These are phyloP conservation scores for Aspergillus sp. DNA, from an alignment of 2,329 filamentous ascomycete genomes.

Conservation along the genomic window DNA sequence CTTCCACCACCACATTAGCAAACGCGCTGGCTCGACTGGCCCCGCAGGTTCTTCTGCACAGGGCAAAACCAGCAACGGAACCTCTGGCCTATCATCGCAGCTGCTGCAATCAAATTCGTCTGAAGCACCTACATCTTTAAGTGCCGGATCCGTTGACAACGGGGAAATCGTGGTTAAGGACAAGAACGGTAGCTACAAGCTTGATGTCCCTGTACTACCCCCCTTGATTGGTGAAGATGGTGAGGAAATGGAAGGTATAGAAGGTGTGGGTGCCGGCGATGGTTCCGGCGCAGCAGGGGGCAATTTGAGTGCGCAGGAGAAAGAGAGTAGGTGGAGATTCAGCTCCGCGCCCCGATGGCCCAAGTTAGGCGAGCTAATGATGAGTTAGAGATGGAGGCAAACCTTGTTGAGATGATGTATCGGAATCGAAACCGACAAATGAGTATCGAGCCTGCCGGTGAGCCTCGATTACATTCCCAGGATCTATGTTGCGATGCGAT, in stretches of 20 bases:
- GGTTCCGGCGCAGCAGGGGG: constrained; percentile 59
- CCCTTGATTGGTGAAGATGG: constrained; percentile 40
- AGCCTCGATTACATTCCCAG: constrained; percentile 25
- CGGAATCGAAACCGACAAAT: constrained; percentile 52
- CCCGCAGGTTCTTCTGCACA: constrained; percentile 26
- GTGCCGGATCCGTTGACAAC: constrained; percentile 32
- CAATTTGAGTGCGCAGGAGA: constrained; percentile 52
- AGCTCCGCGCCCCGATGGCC: neutral
- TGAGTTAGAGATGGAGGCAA: constrained; percentile 47
- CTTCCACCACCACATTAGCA: constrained; percentile 47
- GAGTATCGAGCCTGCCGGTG: constrained; percentile 66
- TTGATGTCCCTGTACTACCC: constrained; percentile 49
- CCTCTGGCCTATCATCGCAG: constrained; percentile 28
- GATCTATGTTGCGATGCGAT: neutral
- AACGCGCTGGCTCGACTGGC: constrained; percentile 40
- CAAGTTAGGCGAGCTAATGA: neutral
- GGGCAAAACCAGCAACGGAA: constrained; percentile 16
- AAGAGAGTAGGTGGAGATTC: constrained; percentile 40
- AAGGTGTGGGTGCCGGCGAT: constrained; percentile 56
- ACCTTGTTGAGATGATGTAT: constrained; percentile 47
- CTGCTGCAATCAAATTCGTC: constrained; percentile 24
- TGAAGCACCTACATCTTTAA: constrained; percentile 25
- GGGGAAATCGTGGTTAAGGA: constrained; percentile 54
- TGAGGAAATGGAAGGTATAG: constrained; percentile 46
- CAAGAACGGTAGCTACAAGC: constrained; percentile 50